Evolutionary conservation across 495 filamentous ascomycete genomes (phyloP), one percentile per base, ranked within the genome.

Genomic region (Aspergillus conjunctus): DNA sequence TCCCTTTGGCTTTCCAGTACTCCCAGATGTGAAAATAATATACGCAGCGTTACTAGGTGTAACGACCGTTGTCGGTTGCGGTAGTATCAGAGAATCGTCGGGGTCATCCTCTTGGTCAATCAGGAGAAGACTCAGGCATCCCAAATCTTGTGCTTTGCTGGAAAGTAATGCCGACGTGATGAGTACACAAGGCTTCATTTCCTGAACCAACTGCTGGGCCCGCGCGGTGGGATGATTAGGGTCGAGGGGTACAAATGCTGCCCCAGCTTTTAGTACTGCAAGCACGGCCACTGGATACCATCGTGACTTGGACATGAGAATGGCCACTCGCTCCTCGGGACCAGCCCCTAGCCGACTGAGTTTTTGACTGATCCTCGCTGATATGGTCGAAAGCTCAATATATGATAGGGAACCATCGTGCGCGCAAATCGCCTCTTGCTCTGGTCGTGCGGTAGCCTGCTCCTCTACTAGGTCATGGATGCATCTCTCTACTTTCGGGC

Each of bases 291-390:
- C 52, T 4, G 46, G 15, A 22, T 49, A 41, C 51, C 51, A 48
- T 4, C 14, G 11, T 11, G 59, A 55, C 34, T 61, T 61, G 17
- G 31, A 14, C 39, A 61, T 48, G 0, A 55, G 18, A 7, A 61
- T 39, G 17, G 59, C 43, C 8, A 61, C 59, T 10, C 43, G 22
- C 83, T 48, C 76, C 79, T 39, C 87, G 77, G 70, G 74, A 80
- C 45, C 79, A 79, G 21, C 74, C 76, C 21, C 76, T 73, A n/a
- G 72, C 80, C 5, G 71, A 58, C 77, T 5, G 70, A 70, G 15
- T 77, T 87, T 60, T 68, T 80, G 43, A 51, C 74, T 22, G 66
- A 77, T 1, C 68, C 75, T 15, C 75, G 78, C 49, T 4, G 59
- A 46, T 3, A 48, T 15, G 2, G 21, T 18, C 1, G 43, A 41